Base-by-base conservation (phyloP, 257 asterid species). In the Penstemon barbatus region DNA sequence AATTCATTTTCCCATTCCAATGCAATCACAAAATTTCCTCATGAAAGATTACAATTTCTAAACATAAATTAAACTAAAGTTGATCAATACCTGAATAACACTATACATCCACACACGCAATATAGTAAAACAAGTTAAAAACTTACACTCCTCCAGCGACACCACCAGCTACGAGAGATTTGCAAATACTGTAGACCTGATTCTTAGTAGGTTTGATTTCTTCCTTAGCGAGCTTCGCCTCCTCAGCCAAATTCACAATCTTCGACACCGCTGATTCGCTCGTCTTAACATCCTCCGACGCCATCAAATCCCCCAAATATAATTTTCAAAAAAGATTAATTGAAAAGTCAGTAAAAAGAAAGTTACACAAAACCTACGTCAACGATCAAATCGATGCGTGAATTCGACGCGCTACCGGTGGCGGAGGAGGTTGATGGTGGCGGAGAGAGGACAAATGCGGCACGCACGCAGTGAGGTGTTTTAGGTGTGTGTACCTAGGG, bases 141-240 rank as follows among this genome's bases (percentile, higher is more conserved):
- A 74, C 98, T 85, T 73, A 93, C 97, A 93, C 85, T 81, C 97
- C 97, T 53, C 98, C 98, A 8, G 98, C 97, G 38, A 87, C 96
- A 37, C 99, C 99, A 48, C 97, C 99, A 43, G 97, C 96, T 39
- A 88, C 77, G 57, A 93, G 92, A 75, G 98, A 93, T 78, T 90
- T 93, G 87, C 89, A 82, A 73, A 93, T 81, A 70, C 78, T 84
- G 77, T 80, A 85, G 48, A 92, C 80, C 70, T 91, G 88, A 73
- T 74, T 69, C 33, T 87, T 81, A 15, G 90, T 72, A 3, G 97
- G 97, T 80, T 70, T 89, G 71, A 92, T 92, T 59, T 88, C 98
- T 58, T 86, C 86, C 79, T 88, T 86, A 0, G 96, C 96, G 13
- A 86, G 95, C 86, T 92, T 92, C 70, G 96, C 97, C 78, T 83